Evolutionary conservation across 1,139 yeast genomes (phyloP), one percentile per base, ranked within the genome.

Genomic region (Candida glucosophila): DNA sequence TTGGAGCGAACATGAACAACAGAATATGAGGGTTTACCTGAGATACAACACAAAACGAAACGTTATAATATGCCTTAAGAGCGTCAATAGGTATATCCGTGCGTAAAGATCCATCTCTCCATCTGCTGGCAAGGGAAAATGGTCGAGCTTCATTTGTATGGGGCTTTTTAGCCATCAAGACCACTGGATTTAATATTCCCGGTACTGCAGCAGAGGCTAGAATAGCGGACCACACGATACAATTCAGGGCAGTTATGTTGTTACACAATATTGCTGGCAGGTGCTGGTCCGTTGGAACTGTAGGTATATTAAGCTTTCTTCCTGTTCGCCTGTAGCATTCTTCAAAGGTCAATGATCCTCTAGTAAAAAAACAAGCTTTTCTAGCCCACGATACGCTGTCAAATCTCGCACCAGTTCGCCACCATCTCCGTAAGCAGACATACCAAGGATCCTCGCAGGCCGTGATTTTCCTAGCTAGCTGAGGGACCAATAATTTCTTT

Each of bases 1-100:
- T 69, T 11, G 90, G 86, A 4, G 88, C 81, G 46, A 73, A 81
- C 40, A 77, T 77, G 50, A 81, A 81, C 18, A 81, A 58, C 30
- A 80, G 69, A 23, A 81, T 78, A 46, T 81, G 93, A 1, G 93
- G 92, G 44, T 81, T 81, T 6, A 80, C 90, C 49, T 81, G 93
- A 5, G 86, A 77, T 15, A 81, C 92, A 27, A 81, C 63, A 4
- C 85, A 65, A 45, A 77, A 81, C 44, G 75, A 79, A 20, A 77
- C 88, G 41, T 81, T 79, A 50, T 77, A 81, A 49, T 77, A 78
- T n/a, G 79, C 71, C 55, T 78, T 78, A 31, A 78, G 57, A 0
- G 82, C 70, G 28, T 72, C 77, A 13, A 77, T 55, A 2, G 88
- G 88, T 12, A 78, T 72, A 43, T 78, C 88, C 0, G 88, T 78